A percentile compares a stretch with the other conserved stretches of the same genome.
phyloP scores from a whole-genome alignment of 202 grass and related monocot species.

The Eragrostis tef region DNA sequence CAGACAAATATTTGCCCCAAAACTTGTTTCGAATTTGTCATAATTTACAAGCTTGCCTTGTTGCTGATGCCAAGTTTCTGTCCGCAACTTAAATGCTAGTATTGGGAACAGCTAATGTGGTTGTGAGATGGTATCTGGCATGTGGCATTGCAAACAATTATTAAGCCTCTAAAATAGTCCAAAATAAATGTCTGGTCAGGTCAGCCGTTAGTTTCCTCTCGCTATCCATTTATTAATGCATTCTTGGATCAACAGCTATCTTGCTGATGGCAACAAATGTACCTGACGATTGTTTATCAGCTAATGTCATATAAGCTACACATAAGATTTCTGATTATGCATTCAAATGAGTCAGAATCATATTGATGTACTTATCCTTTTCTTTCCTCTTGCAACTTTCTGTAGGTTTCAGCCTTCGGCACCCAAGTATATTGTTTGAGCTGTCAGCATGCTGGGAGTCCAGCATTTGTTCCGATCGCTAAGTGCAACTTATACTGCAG shows the following conservation, averaged over 20 bases:
- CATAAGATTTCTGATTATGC: not conserved
- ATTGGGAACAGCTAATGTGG: not conserved
- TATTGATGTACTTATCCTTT: not conserved
- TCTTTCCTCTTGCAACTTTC: not conserved
- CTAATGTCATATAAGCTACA: not conserved
- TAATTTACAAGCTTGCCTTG: not conserved
- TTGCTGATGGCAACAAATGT: not conserved
- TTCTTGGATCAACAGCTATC: not conserved
- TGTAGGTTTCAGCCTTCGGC: conserved; percentile 37
- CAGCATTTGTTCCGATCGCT: conserved; percentile 28
- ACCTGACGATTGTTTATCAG: not conserved
- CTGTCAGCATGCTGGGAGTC: not conserved
- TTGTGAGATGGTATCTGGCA: not conserved
- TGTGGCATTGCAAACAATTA: not conserved
- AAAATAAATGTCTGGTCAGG: not conserved
- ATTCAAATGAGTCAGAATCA: not conserved
- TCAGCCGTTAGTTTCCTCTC: not conserved
- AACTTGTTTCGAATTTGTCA: not conserved
- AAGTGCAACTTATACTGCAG: conserved; percentile 9
- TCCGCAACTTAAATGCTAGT: not conserved
- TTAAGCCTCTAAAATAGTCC: not conserved
- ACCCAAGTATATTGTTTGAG: conserved; percentile 15
- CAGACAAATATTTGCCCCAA: not conserved
- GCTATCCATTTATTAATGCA: not conserved
- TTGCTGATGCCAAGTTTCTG: conserved; percentile 6